These are phyloP conservation scores for Komagataella phaffii DNA, from an alignment of 805 yeast species.

Conservation along the genomic window DNA sequence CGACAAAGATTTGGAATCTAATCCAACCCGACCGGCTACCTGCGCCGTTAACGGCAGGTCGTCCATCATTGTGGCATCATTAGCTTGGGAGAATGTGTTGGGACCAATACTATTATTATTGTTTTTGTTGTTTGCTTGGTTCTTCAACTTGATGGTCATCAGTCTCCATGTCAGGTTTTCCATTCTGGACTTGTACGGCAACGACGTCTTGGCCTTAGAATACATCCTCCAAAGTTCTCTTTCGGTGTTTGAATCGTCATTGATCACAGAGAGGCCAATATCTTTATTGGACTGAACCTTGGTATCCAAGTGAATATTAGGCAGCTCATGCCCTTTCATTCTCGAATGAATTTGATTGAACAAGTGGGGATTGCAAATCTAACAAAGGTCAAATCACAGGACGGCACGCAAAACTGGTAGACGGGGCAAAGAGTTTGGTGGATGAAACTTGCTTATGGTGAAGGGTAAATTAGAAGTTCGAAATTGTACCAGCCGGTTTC, in stretches of 20 bases:
- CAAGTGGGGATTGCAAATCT: background rate
- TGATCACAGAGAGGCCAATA: background rate
- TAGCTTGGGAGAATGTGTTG: background rate
- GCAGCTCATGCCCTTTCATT: background rate
- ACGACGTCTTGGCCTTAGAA: slow-evolving; percentile 54
- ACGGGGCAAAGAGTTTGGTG: background rate
- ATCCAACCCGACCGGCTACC: background rate
- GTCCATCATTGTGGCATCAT: background rate
- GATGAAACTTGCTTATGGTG: background rate
- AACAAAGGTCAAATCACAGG: background rate
- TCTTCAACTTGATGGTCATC: slow-evolving; percentile 40
- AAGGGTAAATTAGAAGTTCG: background rate
- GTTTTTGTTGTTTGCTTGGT: background rate
- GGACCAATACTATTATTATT: background rate
- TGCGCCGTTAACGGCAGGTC: background rate
- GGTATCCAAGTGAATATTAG: background rate
- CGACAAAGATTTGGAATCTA: background rate
- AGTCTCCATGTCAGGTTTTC: slow-evolving; percentile 82
- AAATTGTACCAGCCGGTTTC: background rate
- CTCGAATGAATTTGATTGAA: background rate
- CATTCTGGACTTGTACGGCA: slow-evolving; percentile 69
- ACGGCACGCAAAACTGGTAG: background rate
- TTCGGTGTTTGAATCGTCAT: background rate
- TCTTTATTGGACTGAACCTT: background rate
- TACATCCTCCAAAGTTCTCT: slow-evolving; percentile 66